phyloP scores from a whole-genome alignment of 1,284 basidiomycete species.

The Puccinia sorghi region DNA sequence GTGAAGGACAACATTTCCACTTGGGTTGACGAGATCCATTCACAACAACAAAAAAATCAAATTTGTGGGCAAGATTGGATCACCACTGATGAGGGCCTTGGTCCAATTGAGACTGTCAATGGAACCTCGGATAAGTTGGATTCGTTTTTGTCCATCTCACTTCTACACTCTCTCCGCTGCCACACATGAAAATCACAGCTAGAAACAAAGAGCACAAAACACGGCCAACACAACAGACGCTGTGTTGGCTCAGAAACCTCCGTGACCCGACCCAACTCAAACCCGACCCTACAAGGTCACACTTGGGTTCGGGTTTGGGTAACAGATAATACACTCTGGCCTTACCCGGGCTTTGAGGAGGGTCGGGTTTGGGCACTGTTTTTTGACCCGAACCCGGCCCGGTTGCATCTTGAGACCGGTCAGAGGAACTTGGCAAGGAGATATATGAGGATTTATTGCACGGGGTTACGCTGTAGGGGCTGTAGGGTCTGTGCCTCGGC shows the following conservation, averaged over 20 bases:
- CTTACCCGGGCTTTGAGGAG: background rate
- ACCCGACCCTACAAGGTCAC: no score
- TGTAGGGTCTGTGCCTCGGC: no score
- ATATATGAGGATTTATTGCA: no score
- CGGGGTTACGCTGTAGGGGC: no score
- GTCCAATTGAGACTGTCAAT: no score
- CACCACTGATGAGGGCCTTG: background rate
- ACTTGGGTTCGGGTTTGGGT: background rate
- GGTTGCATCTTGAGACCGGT: background rate
- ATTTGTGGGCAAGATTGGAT: constrained; percentile 8
- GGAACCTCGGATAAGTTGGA: background rate
- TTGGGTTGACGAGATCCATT: background rate
- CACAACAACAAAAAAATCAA: background rate
- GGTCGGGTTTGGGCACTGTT: constrained; percentile 2
- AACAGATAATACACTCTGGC: background rate
- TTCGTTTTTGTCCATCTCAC: background rate
- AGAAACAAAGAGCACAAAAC: background rate
- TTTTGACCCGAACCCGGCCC: constrained; percentile 13
- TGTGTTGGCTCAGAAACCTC: constrained; percentile 1
- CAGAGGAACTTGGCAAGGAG: no score
- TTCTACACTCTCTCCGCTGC: background rate
- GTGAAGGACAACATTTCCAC: background rate
- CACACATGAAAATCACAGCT: background rate
- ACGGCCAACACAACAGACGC: background rate
- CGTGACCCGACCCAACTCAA: background rate